Evolutionary conservation across 2,329 filamentous ascomycete genomes (phyloP).

Genomic region (Fusarium globosum): DNA sequence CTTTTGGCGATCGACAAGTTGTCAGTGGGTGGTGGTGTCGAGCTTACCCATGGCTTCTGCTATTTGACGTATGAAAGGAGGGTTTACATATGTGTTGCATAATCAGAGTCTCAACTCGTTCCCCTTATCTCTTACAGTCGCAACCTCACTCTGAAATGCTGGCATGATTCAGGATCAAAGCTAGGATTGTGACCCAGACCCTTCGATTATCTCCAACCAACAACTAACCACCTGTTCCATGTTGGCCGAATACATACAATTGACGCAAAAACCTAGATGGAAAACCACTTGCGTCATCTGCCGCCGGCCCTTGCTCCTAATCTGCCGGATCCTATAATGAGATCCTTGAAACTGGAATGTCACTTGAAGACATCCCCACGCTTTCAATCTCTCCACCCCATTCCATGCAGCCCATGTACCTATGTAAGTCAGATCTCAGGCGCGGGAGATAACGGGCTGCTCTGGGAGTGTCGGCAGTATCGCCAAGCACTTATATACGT

Average conservation of each 20-base stretch:
- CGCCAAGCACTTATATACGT: background rate
- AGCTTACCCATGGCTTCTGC: slow-evolving; percentile 5
- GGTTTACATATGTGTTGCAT: background rate
- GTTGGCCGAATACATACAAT: background rate
- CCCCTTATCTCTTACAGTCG: background rate
- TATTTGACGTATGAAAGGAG: background rate
- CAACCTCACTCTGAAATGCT: background rate
- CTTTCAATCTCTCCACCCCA: slow-evolving; percentile 5
- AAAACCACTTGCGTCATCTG: slow-evolving; percentile 11
- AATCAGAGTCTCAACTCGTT: background rate
- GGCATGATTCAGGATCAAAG: background rate
- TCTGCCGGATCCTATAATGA: slow-evolving; percentile 10
- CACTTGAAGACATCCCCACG: slow-evolving; percentile 25
- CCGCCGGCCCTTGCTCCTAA: slow-evolving; percentile 1
- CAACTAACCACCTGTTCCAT: background rate
- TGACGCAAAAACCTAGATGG: background rate
- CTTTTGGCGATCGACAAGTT: slow-evolving; percentile 15
- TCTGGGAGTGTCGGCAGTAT: slow-evolving; percentile 16
- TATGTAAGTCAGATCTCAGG: background rate
- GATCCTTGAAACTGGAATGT: slow-evolving; percentile 18
- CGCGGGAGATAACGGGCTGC: slow-evolving; percentile 17
- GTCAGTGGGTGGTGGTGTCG: slow-evolving; percentile 3
- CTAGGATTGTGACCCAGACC: background rate
- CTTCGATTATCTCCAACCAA: background rate
- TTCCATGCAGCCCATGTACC: background rate